Evolutionary conservation across 345 rosid genomes (phyloP).

Genomic region (Sisymbrium altissimum): DNA sequence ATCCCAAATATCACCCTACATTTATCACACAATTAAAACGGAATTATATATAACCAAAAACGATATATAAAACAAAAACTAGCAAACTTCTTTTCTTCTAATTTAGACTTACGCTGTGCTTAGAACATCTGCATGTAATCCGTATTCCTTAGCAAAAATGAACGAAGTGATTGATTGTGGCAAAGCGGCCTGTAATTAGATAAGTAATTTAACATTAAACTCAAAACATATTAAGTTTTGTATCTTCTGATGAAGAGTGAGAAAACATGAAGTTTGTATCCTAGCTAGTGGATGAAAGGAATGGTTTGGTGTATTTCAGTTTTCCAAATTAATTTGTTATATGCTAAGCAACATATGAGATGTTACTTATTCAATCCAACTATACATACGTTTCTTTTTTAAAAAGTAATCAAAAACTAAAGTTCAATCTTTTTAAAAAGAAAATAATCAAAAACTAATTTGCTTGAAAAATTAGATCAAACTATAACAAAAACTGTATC

Average conservation of each 20-base stretch:
- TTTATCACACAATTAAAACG: neutral
- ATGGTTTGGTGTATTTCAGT: neutral
- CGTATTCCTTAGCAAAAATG: slow-evolving; percentile 74
- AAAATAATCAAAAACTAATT: neutral
- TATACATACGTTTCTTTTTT: neutral
- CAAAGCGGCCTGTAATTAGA: slow-evolving; percentile 57
- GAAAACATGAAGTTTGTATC: neutral
- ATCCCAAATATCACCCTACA: slow-evolving; percentile 80
- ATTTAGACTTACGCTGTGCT: slow-evolving; percentile 69
- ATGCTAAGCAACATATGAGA: neutral
- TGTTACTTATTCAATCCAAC: neutral
- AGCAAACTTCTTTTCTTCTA: neutral
- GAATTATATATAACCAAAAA: neutral
- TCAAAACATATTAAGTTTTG: neutral
- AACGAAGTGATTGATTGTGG: slow-evolving; percentile 78
- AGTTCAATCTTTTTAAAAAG: neutral
- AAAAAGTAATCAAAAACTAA: neutral
- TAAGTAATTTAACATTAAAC: neutral
- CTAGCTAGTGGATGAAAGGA: neutral
- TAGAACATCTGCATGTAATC: slow-evolving; percentile 69
- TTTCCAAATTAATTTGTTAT: neutral
- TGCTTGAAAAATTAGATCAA: neutral
- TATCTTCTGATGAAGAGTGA: neutral
- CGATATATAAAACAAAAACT: neutral
- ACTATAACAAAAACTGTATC: neutral